A percentile compares a stretch with the other conserved stretches of the same genome.
Conservation (phyloP, 768 basidiomycete species). For the Trametes elegans region DNA sequence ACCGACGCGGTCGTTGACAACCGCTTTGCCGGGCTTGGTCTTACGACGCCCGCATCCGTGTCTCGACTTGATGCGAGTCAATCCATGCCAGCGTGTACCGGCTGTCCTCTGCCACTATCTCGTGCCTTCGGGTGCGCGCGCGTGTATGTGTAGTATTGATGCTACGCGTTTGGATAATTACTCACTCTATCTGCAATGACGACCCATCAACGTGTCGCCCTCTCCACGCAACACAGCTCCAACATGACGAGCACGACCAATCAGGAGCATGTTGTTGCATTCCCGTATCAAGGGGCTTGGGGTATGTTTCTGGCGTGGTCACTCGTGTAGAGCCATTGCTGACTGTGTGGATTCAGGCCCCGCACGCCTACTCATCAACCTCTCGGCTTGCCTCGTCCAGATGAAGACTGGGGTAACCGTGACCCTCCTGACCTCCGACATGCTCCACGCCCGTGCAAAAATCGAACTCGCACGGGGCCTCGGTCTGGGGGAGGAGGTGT, state of each 20-base stretch:
- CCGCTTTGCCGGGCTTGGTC: too few species aligned
- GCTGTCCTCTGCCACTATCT: too few species aligned
- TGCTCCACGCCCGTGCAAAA: not conserved
- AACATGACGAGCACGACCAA: not conserved
- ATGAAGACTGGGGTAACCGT: conserved; percentile 1
- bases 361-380: conserved; percentile 11
- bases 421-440: conserved; percentile 10
- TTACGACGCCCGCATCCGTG: too few species aligned
- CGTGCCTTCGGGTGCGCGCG: too few species aligned
- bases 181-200: too few species aligned
- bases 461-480: conserved; percentile 14
- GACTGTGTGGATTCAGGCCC: conserved; percentile 5
- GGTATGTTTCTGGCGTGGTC: not conserved
- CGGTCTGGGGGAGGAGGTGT: not conserved
- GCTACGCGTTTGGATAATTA: too few species aligned
- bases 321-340: not conserved
- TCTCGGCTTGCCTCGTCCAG: conserved; percentile 13
- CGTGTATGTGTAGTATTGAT: too few species aligned
- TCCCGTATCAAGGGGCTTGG: not conserved
- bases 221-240: not conserved
- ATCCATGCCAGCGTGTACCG: too few species aligned
- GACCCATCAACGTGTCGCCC: too few species aligned
- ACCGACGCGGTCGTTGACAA: too few species aligned
- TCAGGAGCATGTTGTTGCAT: not conserved
- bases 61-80: too few species aligned